Evolutionary conservation across 192 early-diverging fungal species (phyloP), one percentile per base, ranked within the genome.

Genomic region (Dimargaris xerosporica): DNA sequence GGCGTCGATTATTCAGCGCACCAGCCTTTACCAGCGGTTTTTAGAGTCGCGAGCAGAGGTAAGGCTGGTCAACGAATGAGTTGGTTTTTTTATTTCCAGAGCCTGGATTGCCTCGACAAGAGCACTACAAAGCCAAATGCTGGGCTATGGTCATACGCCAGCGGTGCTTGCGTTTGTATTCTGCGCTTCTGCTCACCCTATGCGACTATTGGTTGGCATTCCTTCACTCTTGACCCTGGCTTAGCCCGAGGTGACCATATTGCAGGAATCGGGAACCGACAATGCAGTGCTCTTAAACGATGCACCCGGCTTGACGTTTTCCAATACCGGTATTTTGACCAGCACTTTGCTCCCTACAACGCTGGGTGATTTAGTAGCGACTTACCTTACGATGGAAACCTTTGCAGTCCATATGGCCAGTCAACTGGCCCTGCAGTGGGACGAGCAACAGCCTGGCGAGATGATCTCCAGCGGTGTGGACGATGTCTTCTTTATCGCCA

Each of bases 401-500:
- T 56, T 56, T 25, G n/a, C 31, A 31, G 7, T 56, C 17, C 34
- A 25, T n/a, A 17, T 17, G 15, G 5, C 54, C 30, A n/a, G 6
- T 11, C 54, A 29, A 11, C 23, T 56, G 30, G 73, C 69, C 56
- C 68, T 78, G 73, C 7, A 62, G 25, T 65, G 73, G 41, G 76
- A 75, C 59, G 72, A 79, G 44, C 75, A 78, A 21, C 81, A 85
- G 50, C 46, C 62, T 31, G 64, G 69, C 16, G 69, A 58, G 5
- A 61, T 64, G 17, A 81, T 78, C 0, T 83, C 80, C 19, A 79
- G 75, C 9, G 82, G 87, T 64, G 93, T 96, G 12, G 96, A 91
- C 47, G 96, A 99, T 64, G 81, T 94, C 10, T 96, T 96, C 68
- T 99, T 89, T 69, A 86, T 99, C 44, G 69, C 90, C 25, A 86